Conservation (phyloP, 169 alveolate species). For the Plasmodium ovale region DNA sequence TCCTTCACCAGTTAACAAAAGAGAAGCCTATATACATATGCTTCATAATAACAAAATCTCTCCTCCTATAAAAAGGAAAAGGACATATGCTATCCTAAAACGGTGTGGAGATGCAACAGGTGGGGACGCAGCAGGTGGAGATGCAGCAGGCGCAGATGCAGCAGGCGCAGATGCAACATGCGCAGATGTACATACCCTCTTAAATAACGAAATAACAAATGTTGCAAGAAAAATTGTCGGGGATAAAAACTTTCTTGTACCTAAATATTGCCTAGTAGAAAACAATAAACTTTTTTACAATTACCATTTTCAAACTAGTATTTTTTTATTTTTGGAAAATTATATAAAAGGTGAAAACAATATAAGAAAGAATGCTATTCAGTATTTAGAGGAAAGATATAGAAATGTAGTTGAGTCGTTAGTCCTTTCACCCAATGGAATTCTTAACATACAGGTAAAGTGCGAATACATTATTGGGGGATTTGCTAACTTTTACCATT, state of each 20-base stretch:
- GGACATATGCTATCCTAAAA: too few species aligned
- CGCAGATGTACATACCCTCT: too few species aligned
- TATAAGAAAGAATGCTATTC: neutral
- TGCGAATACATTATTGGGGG: neutral
- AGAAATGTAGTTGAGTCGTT: neutral
- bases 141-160: too few species aligned
- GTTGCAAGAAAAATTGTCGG: neutral
- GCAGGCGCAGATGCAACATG: too few species aligned
- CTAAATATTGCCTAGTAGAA: constrained; percentile 50
- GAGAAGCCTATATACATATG: too few species aligned
- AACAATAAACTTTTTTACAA: constrained; percentile 32
- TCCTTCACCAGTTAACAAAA: neutral
- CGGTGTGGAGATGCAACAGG: too few species aligned
- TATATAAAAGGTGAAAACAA: neutral
- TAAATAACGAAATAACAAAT: constrained; percentile 41
- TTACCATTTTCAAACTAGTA: constrained; percentile 56
- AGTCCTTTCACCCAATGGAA: constrained; percentile 16
- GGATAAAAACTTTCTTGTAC: constrained; percentile 33
- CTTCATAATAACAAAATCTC: too few species aligned
- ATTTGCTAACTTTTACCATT: neutral
- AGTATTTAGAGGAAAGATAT: neutral
- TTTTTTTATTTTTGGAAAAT: constrained; percentile 39
- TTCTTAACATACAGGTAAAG: constrained; percentile 28
- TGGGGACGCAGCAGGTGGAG: too few species aligned
- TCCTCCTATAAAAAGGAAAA: too few species aligned